These are phyloP conservation scores for Pseudogymnoascus sp. DNA, from an alignment of 2,329 filamentous ascomycete genomes.

Conservation along the genomic window DNA sequence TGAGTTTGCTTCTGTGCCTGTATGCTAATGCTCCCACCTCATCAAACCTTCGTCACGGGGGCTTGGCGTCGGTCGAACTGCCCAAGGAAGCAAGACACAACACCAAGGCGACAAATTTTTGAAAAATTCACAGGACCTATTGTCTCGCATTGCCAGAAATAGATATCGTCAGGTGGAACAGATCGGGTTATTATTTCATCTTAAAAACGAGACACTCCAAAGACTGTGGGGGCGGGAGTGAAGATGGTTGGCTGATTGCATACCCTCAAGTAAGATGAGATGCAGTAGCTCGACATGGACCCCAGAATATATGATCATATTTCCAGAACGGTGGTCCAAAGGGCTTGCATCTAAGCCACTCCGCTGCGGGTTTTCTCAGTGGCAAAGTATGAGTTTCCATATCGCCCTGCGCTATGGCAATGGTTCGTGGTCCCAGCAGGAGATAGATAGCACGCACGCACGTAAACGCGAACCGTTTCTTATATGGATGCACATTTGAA, in stretches of 20 bases:
- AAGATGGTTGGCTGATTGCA: background rate
- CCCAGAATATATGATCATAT: conserved; percentile 1
- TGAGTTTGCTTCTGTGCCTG: background rate
- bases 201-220: background rate
- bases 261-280: background rate
- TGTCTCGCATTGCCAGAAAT: background rate
- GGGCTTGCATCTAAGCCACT: background rate
- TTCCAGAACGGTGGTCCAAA: background rate
- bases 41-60: background rate
- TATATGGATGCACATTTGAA: background rate
- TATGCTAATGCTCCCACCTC: background rate
- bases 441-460: background rate
- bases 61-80: background rate
- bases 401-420: background rate
- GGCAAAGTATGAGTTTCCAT: background rate
- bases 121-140: background rate
- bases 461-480: background rate
- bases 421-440: background rate
- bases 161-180: conserved; percentile 5
- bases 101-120: background rate
- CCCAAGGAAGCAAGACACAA: background rate
- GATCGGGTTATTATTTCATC: conserved; percentile 4
- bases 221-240: background rate
- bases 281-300: conserved; percentile 3
- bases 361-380: background rate